Evolutionary conservation across 441 rosid genomes (phyloP).

Genomic region (Syzygium malaccense): DNA sequence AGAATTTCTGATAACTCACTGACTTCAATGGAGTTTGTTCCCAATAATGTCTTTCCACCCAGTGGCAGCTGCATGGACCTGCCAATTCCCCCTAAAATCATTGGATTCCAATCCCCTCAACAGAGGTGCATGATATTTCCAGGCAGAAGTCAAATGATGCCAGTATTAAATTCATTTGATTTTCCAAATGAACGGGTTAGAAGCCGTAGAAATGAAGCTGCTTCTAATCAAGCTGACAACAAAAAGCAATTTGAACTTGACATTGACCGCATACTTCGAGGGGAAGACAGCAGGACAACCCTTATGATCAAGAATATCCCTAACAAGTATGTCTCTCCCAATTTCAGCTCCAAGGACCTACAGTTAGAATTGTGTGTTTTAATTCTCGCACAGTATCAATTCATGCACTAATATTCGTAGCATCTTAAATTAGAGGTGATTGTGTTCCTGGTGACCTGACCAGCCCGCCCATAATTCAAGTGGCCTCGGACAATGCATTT

Average conservation of each 20-base stretch:
- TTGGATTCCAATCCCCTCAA: slow-evolving; percentile 49
- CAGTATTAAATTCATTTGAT: slow-evolving; percentile 45
- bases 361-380: not conserved
- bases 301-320: slow-evolving; percentile 78
- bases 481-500: not conserved
- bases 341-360: not conserved
- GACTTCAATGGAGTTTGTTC: slow-evolving; percentile 46
- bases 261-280: slow-evolving; percentile 47
- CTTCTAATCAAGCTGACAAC: slow-evolving; percentile 46
- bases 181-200: slow-evolving; percentile 50
- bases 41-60: slow-evolving; percentile 42
- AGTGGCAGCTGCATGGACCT: slow-evolving; percentile 46
- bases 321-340: slow-evolving; percentile 40
- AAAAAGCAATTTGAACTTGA: slow-evolving; percentile 61
- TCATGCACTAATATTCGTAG: not conserved
- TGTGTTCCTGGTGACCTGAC: not conserved
- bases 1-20: slow-evolving; percentile 41
- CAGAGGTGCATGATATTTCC: slow-evolving; percentile 56
- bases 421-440: not conserved
- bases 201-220: slow-evolving; percentile 53
- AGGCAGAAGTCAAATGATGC: slow-evolving; percentile 47
- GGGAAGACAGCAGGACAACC: slow-evolving; percentile 60
- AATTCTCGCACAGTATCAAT: not conserved
- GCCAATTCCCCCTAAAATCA: slow-evolving; percentile 19
- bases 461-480: not conserved